Evolutionary conservation across 371 early-diverging fungal species (phyloP), one percentile per base, ranked within the genome.

Genomic region (Rhizomucor pusillus): DNA sequence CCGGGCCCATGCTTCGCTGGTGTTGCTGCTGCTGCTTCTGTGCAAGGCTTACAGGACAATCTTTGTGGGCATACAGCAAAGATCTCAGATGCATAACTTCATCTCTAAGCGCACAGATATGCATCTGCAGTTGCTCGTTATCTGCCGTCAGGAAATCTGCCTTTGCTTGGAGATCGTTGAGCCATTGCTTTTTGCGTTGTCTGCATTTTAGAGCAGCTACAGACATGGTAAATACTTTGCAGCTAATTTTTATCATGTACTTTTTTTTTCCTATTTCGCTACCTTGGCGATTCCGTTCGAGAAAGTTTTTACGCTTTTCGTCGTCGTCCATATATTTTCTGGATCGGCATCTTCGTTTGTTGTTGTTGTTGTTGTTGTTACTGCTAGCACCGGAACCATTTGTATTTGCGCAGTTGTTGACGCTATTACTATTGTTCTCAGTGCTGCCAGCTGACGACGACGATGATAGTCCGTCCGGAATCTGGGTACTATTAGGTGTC

Each of bases 231-330:
- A 29, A 25, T 1, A 20, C n/a, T 29, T 4, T 47, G 22, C 33
- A 13, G 34, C 9, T 34, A 11, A 16, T 14, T 29, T 20, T 11
- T 11, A 29, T 18, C 19, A 16, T 19, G 3, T 4, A 65, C 64
- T 29, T 54, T 23, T 54, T 39, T 49, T 7, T 54, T 14, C 41
- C 12, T 36, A 11, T 9, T 39, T 34, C 47, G 47, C 59, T 75
- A 87, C 89, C 89, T 70, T 85, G 82, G 50, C 91, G 81, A 67
- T 90, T 90, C 53, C 91, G 77, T 66, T 90, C 92, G 67, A 90
- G 74, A 68, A 92, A 90, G 67, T 84, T 89, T 56, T 75, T 74
- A 51, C 90, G 75, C 56, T 88, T 86, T 45, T 85, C 85, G 25
- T 81, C 82, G 9, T 73, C 78, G 16, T 73, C 73, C 63, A 75